Evolutionary conservation across 495 filamentous ascomycete genomes (phyloP), one percentile per base, ranked within the genome.

Genomic region (Durotheca rogersii): DNA sequence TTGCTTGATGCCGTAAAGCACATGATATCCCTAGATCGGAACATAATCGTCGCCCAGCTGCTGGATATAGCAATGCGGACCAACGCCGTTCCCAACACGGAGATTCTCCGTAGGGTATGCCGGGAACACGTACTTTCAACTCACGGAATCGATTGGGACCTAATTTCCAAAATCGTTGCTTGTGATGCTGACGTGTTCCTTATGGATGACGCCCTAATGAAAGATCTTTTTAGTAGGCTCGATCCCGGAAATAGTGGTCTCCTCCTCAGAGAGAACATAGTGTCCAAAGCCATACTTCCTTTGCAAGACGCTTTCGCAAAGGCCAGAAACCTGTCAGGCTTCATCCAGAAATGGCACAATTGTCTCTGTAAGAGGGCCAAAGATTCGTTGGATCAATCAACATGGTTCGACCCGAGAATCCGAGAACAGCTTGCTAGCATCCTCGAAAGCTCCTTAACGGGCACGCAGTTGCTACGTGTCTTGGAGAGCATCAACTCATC

Each of bases 131-230:
- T 62, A 1, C 49, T 78, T 7, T 29, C 42, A 2, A 51, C 66
- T 15, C 57, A 72, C 19, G 44, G 56, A 11, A 73, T 75, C 6
- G 71, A 85, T 32, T 90, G 86, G 87, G 68, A 62, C 16, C 58
- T 90, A 6, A 66, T 88, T 2, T 72, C 80, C 16, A 70, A 81
- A 38, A 68, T 86, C 7, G 69, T 88, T 11, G 73, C 81, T 31
- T 76, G 87, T 14, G 85, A 88, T 47, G 74, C 81, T 2, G 84
- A 89, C 59, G 77, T 87, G 7, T 89, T 89, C 56, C 66, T 88
- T 10, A 55, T 73, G 55, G 52, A 57, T 17, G 32, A 56, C 37
- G 12, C 44, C 21, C 21, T 61, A 20, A 40, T 44, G 7, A 36
- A 55, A 29, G 32, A 35, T 2, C 10, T 56, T 19, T 61, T 61